These are phyloP conservation scores for Macaranga tanarius DNA, from an alignment of 441 rosid genomes.

Conservation along the genomic window DNA sequence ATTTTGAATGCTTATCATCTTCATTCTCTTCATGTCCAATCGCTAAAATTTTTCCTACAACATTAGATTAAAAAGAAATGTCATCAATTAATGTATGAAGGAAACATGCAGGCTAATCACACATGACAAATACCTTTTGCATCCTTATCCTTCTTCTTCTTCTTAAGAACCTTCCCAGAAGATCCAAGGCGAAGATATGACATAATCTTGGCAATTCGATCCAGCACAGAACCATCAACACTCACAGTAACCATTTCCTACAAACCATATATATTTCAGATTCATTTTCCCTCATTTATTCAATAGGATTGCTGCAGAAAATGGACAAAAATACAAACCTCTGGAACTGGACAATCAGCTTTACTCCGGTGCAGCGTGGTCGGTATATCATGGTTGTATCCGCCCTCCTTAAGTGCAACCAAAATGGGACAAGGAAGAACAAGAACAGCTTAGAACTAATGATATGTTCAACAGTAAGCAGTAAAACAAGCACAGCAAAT, in stretches of 20 bases:
- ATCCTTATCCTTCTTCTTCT: slow-evolving; percentile 96
- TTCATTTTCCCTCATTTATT: background rate
- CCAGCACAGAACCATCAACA: slow-evolving; percentile 95
- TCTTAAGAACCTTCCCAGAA: slow-evolving; percentile 97
- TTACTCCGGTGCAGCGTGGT: slow-evolving; percentile 92
- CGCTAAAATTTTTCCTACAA: slow-evolving; percentile 55
- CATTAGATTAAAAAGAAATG: slow-evolving; percentile 14
- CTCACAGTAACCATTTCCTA: slow-evolving; percentile 93
- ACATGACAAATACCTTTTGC: slow-evolving; percentile 50
- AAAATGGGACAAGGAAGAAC: slow-evolving; percentile 3
- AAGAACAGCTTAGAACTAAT: background rate
- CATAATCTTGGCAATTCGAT: slow-evolving; percentile 93
- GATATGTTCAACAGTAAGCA: background rate
- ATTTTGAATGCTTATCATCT: slow-evolving; percentile 51
- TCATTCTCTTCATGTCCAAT: slow-evolving; percentile 52
- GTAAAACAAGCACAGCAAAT: background rate
- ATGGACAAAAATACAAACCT: slow-evolving; percentile 43
- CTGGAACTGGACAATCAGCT: slow-evolving; percentile 94
- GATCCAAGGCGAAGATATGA: slow-evolving; percentile 97
- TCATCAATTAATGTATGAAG: slow-evolving; percentile 4
- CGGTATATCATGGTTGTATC: slow-evolving; percentile 85
- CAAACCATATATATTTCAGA: slow-evolving; percentile 18
- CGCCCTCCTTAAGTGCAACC: slow-evolving; percentile 61
- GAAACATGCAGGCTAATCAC: background rate
- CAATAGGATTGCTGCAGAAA: background rate